phyloP scores from a whole-genome alignment of 2,329 filamentous ascomycete genomes.

The Colletotrichum agaves region DNA sequence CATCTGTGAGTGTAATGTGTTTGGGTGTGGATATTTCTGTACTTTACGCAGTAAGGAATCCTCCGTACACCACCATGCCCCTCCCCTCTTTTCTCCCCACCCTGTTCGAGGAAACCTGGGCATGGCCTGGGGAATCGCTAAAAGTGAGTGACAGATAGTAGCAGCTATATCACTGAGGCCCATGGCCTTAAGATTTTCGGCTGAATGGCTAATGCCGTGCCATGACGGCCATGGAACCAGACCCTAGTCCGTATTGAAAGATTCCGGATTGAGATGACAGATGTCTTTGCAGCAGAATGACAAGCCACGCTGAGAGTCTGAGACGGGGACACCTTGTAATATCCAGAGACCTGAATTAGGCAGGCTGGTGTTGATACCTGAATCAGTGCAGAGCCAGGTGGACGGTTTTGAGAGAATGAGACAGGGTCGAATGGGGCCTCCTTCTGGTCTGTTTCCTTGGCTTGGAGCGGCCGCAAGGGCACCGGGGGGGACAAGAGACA shows the following conservation, averaged over 20 bases:
- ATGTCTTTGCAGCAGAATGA: constrained; percentile 6
- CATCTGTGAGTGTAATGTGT: constrained; percentile 33
- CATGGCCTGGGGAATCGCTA: constrained; percentile 38
- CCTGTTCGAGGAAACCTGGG: constrained; percentile 34
- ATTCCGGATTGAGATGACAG: constrained; percentile 36
- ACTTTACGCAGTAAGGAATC: neutral
- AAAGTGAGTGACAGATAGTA: constrained; percentile 45
- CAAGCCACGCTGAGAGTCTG: constrained; percentile 39
- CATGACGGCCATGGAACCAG: constrained; percentile 49
- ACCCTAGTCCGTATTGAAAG: constrained; percentile 42
- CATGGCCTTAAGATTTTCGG: constrained; percentile 55
- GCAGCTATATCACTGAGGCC: constrained; percentile 49
- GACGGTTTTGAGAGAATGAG: constrained; percentile 26
- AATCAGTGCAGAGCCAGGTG: constrained; percentile 30
- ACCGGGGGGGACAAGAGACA: neutral
- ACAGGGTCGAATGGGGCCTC: constrained; percentile 29
- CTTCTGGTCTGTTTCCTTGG: constrained; percentile 19
- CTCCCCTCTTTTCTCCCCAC: constrained; percentile 28
- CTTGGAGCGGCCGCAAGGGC: constrained; percentile 15
- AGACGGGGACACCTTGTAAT: constrained; percentile 42
- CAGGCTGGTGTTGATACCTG: constrained; percentile 27
- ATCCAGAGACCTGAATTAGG: constrained; percentile 6
- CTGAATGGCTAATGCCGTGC: constrained; percentile 62
- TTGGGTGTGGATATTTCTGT: constrained; percentile 35
- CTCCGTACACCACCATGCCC: constrained; percentile 5